These are phyloP conservation scores for Cystobasidium slooffiae DNA, from an alignment of 1,284 basidiomycete genomes.

Conservation along the genomic window DNA sequence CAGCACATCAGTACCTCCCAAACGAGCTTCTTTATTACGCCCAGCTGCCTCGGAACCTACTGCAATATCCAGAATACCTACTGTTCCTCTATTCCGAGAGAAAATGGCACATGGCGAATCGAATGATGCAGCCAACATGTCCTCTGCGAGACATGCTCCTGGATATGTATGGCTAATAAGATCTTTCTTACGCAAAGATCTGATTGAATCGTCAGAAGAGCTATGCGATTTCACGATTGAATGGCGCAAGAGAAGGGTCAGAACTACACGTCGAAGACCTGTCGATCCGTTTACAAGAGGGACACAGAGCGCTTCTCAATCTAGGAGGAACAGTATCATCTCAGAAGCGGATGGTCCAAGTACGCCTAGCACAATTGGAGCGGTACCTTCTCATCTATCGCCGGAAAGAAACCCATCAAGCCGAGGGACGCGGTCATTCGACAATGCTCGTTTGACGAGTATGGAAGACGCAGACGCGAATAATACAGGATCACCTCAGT, in stretches of 20 bases:
- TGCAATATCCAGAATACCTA: constrained; percentile 6
- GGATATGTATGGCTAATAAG: constrained; percentile 79
- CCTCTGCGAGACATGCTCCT: constrained; percentile 1
- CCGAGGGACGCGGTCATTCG: constrained; percentile 10
- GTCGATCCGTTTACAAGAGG: background rate
- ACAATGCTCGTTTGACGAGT: constrained; percentile 9
- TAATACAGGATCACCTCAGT: background rate
- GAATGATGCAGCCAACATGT: background rate
- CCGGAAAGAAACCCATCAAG: background rate
- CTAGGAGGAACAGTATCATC: constrained; percentile 8
- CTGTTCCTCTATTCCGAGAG: constrained; percentile 30
- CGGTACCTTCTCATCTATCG: background rate
- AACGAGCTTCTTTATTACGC: constrained; percentile 26
- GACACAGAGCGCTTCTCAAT: constrained; percentile 14
- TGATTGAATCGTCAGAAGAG: constrained; percentile 28
- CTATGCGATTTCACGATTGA: constrained; percentile 69
- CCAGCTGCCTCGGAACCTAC: constrained; percentile 34
- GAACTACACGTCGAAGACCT: constrained; percentile 4
- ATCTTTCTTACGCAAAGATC: constrained; percentile 61
- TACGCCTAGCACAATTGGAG: background rate
- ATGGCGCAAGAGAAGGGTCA: constrained; percentile 61
- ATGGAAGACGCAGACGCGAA: background rate
- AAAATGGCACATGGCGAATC: background rate
- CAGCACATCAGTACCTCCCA: background rate
- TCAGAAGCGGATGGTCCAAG: constrained; percentile 14